Evolutionary conservation across 2,329 filamentous ascomycete species (phyloP).

Genomic region (Davidsoniella neocaledoniae): DNA sequence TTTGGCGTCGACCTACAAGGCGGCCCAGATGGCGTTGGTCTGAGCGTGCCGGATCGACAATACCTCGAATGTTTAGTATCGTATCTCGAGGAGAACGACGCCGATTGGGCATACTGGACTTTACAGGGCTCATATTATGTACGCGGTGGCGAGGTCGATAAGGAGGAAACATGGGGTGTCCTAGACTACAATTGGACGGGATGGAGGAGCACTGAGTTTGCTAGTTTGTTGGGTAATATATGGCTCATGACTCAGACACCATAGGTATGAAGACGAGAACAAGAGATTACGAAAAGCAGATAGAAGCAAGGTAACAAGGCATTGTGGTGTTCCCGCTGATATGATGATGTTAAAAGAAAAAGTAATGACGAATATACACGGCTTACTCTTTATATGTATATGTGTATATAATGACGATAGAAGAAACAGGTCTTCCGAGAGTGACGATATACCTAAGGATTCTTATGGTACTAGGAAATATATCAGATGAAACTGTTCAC

Average conservation of each 20-base stretch:
- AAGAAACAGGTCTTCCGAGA: no score
- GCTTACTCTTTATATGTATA: no score
- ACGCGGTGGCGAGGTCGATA: constrained; percentile 30
- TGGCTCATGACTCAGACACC: constrained; percentile 23
- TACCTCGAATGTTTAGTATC: constrained; percentile 36
- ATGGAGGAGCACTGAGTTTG: constrained; percentile 23
- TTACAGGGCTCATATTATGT: constrained; percentile 43
- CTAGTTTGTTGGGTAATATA: constrained; percentile 23
- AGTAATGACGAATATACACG: no score
- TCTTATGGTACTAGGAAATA: no score
- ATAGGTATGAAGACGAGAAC: constrained; percentile 4
- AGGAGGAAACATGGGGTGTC: constrained; percentile 36
- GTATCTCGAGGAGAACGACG: constrained; percentile 38
- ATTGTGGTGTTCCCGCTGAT: no score
- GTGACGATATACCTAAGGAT: no score
- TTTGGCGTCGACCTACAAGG: constrained; percentile 37
- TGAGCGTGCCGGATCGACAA: constrained; percentile 26
- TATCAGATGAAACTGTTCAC: no score
- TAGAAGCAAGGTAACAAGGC: no score
- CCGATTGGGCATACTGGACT: constrained; percentile 43
- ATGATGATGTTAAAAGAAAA: no score
- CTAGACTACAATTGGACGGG: constrained; percentile 26
- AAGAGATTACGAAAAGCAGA: neutral
- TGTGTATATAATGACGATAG: no score
- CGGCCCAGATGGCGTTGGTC: constrained; percentile 24